Evolutionary conservation across 768 basidiomycete species (phyloP).

Genomic region (Asterophora parasitica): DNA sequence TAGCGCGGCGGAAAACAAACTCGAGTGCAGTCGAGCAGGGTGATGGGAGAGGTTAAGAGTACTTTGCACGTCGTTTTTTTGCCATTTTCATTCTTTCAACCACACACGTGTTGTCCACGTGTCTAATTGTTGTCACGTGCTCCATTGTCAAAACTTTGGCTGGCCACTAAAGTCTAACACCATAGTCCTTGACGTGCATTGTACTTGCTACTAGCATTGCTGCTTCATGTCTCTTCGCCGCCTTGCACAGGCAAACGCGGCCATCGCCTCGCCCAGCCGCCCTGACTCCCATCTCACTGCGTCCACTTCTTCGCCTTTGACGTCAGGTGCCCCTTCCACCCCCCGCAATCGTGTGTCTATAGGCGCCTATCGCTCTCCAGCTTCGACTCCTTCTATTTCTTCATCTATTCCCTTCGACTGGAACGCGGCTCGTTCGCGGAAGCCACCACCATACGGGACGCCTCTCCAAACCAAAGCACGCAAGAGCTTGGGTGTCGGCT

Average conservation of each 20-base stretch:
- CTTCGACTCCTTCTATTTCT: conserved; percentile 67
- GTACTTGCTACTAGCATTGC: not conserved
- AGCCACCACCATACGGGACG: conserved; percentile 69
- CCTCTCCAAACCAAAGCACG: conserved; percentile 47
- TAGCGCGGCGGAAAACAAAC: conserved; percentile 22
- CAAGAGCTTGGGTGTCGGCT: conserved; percentile 32
- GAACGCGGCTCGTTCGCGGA: conserved; percentile 71
- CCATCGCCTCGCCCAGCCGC: conserved; percentile 35
- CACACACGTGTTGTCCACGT: conserved; percentile 38
- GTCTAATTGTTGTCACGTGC: conserved; percentile 26
- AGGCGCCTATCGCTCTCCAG: conserved; percentile 54
- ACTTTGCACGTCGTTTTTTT: conserved; percentile 25
- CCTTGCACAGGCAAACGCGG: conserved; percentile 48
- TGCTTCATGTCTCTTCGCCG: conserved; percentile 50
- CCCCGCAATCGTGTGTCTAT: conserved; percentile 48
- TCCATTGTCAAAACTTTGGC: not conserved
- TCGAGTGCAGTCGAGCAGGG: conserved; percentile 9
- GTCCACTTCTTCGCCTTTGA: conserved; percentile 19
- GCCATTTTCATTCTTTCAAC: conserved; percentile 44
- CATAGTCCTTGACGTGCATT: too few species aligned
- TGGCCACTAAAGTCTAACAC: too few species aligned
- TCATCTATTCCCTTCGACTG: conserved; percentile 81
- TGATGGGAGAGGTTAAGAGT: conserved; percentile 24
- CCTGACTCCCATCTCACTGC: conserved; percentile 16
- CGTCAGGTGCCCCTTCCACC: conserved; percentile 30